Base-by-base conservation (phyloP, 768 basidiomycete species). In the Ramaria sp. region DNA sequence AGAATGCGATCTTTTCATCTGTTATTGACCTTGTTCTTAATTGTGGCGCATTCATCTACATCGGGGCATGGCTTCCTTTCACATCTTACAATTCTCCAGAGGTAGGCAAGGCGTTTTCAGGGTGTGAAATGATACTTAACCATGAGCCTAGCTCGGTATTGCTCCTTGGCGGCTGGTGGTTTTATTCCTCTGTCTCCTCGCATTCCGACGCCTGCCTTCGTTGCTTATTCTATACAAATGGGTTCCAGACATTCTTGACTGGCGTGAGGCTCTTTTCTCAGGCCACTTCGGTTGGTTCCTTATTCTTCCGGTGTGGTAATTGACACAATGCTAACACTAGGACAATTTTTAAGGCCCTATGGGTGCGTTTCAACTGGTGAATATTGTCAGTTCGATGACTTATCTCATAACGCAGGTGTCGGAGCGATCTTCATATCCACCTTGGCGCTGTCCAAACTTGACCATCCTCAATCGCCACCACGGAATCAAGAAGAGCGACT, bases 21-120 rank as follows among this genome's bases (percentile, higher is more conserved):
- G 88, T 96, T 42, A 84, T 98, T 60, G 90, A 97, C 68, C 79
- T 96, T 60, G 75, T 96, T 24, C 74, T 90, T 54, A 90, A 89
- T 62, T 86, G 86, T 59, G 83, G 72, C 1, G 86, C 86, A 68
- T 91, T 91, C 68, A 75, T 91, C 27, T 90, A 90, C 65, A 87
- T 78, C 17, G 96, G 95, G 27, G 93, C 95, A 2, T 92, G 93
- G 83, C 71, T 77, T 52, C 77, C 76, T 11, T 78, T 78, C 65
- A 55, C 60, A 13, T 62, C 66, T 12, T 78, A 73, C 66, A 57
- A 48, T 33, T 39, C 55, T 56, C 64, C 59, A 60, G 70, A 56
- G 48, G 48, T 39, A 65, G 56, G 54, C 64, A 68, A 37, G 34
- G 34, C 27, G 51, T 57, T 17, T 37, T 46, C 6, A 51, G 49